A percentile compares a stretch with the other conserved stretches of the same genome.
phyloP scores from a whole-genome alignment of 345 rosid genomes.

The Lagerstroemia speciosa region DNA sequence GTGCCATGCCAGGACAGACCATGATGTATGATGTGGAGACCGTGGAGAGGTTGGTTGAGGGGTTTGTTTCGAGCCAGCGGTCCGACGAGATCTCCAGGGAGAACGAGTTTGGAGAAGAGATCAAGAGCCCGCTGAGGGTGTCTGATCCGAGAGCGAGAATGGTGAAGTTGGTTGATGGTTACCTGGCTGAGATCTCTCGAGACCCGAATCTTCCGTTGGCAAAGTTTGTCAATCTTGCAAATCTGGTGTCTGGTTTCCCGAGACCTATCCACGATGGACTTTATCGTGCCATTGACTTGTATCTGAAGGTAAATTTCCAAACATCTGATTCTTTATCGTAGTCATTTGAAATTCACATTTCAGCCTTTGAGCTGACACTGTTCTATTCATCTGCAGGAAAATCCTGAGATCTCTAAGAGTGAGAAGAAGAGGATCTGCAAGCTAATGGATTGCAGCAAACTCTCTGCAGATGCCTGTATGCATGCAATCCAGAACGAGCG shows the following conservation, averaged over 20 bases:
- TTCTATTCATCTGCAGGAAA: constrained; percentile 33
- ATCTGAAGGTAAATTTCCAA: constrained; percentile 41
- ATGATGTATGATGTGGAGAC: constrained; percentile 45
- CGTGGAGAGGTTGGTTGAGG: constrained; percentile 43
- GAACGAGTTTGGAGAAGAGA: constrained; percentile 21
- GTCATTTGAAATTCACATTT: not conserved
- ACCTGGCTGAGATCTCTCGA: constrained; percentile 52
- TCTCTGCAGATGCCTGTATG: constrained; percentile 70
- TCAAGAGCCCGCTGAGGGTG: constrained; percentile 20
- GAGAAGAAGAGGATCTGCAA: constrained; percentile 64
- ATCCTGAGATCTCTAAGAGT: constrained; percentile 46
- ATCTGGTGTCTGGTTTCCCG: constrained; percentile 34
- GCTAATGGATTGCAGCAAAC: constrained; percentile 70
- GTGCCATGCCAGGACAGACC: constrained; percentile 31
- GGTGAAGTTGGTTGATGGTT: constrained; percentile 52
- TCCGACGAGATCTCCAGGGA: constrained; percentile 15
- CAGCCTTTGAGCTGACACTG: not conserved
- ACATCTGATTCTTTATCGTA: not conserved
- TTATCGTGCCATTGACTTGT: constrained; percentile 71
- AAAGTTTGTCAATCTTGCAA: constrained; percentile 37
- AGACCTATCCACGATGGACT: constrained; percentile 56
- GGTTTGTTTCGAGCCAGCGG: constrained; percentile 25
- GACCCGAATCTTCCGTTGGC: constrained; percentile 38
- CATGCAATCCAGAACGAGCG: constrained; percentile 88
- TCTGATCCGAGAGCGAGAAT: constrained; percentile 37